Base-by-base conservation (phyloP, 2,329 filamentous ascomycete genomes). In the Aspergillus fischeri region DNA sequence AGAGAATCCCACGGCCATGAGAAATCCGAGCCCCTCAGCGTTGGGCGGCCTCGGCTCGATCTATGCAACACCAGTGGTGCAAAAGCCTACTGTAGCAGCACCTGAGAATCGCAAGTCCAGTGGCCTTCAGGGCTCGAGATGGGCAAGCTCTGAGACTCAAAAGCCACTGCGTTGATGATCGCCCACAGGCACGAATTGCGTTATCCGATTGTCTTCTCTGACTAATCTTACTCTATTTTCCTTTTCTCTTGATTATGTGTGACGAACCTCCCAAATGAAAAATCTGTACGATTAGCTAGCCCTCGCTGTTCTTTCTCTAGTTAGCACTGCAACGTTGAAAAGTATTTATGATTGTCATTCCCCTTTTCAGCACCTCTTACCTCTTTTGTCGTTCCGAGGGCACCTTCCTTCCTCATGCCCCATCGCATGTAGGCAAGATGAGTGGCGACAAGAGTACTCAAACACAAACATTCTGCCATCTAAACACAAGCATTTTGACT, bases 121-220 rank as follows among this genome's bases (percentile, higher is more conserved):
- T 20, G 56, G 60, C 5, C 54, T 63, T 21, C 49, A 52, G 28
- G 51, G 50, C 17, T 63, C 61, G 14, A 55, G 49, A 27, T 59
- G 62, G 38, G 60, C 60, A 8, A 29, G 9, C 7, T 25, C 49
- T 24, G 29, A 49, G 10, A 24, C 25, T 24, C 32, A 24, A 38
- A 57, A 51, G 17, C 52, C 55, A 20, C 24, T 47, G 3, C 44
- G 44, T 47, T 47, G 21, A 44, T 38, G 14, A 35, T 38, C 14
- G 32, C 32, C 17, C 6, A 7, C 32, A 17, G 3, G 32, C 5
- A 38, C n/a, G 5, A 6, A 38, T 17, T 38, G 32, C 41, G 4
- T 20, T 4, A 8, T 44, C 41, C 4, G n/a, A 44, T 20, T 11
- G n/a, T 21, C 4, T 44, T 21, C n/a, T 21, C 21, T 10, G 14